Evolutionary conservation across 495 filamentous ascomycete species (phyloP).

Genomic region (Polyplosphaeria fusca): DNA sequence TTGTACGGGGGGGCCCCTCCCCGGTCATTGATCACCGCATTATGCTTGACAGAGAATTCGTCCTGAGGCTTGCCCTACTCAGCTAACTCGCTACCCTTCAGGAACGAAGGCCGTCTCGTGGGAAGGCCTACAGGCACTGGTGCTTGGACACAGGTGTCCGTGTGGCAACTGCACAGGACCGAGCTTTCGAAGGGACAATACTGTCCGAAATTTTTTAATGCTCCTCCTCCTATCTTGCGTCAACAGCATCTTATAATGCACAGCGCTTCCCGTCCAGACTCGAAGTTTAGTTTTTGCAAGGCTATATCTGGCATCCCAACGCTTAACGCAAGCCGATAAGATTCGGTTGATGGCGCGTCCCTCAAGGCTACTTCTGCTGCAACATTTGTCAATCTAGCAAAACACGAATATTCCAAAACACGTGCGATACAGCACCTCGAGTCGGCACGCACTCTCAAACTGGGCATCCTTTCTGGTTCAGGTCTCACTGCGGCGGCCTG

Average conservation of each 20-base stretch:
- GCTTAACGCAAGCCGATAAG: slow-evolving; percentile 30
- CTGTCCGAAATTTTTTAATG: slow-evolving; percentile 33
- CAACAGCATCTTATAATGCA: slow-evolving; percentile 36
- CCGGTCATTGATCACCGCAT: slow-evolving; percentile 40
- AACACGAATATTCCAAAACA: slow-evolving; percentile 37
- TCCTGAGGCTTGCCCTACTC: slow-evolving; percentile 37
- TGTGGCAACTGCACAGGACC: slow-evolving; percentile 39
- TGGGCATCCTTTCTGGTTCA: slow-evolving; percentile 37
- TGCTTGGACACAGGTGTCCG: slow-evolving; percentile 35
- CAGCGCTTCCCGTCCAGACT: slow-evolving; percentile 27
- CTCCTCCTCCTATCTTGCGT: slow-evolving; percentile 33
- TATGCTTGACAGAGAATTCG: slow-evolving; percentile 41
- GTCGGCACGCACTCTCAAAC: slow-evolving; percentile 32
- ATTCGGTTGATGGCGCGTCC: slow-evolving; percentile 35
- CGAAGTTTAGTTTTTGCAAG: slow-evolving; percentile 33
- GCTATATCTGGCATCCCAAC: slow-evolving; percentile 32
- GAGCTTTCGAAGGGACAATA: slow-evolving; percentile 30
- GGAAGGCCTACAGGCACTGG: slow-evolving; percentile 27
- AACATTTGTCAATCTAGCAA: slow-evolving; percentile 40
- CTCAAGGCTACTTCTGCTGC: slow-evolving; percentile 31
- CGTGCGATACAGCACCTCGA: slow-evolving; percentile 36
- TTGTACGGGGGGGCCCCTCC: slow-evolving; percentile 29
- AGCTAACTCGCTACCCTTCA: slow-evolving; percentile 38
- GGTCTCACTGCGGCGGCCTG: slow-evolving; percentile 52
- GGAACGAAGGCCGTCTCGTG: slow-evolving; percentile 41